Evolutionary conservation across 2,329 filamentous ascomycete species (phyloP), one percentile per base, ranked within the genome.

Genomic region (Aureobasidium musti): DNA sequence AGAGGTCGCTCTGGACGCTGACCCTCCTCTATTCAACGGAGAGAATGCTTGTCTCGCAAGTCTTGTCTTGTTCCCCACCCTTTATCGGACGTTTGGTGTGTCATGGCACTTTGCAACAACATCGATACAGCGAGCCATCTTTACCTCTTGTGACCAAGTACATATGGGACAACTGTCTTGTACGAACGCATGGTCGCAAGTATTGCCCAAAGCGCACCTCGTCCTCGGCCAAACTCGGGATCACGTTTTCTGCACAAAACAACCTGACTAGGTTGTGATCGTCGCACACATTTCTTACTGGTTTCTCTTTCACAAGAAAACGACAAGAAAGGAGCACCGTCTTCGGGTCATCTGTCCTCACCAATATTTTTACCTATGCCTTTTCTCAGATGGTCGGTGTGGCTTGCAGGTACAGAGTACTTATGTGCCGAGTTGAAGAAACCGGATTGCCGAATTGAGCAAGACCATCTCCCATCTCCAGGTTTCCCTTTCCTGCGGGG

Each of bases 31-130:
- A 28, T 41, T 21, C 45, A 63, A 52, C 59, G 45, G 21, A 63
- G 30, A 39, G 41, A 52, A 63, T 52, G 45, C 59, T 63, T 52
- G 59, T 63, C 59, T 63, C 21, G 28, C 37, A 39, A 41, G 59
- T 19, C 45, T 50, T 47, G 30, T 19, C 13, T 39, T 37, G n/a
- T 39, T 30, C 59, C 21, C 59, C 59, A 52, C n/a, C 13, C 59
- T 63, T 52, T 41, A 52, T 63, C 59, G 33, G 45, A 52, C 39
- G 59, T 63, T 63, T 52, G 59, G 39, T 63, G 45, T 52, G 45
- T 50, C 35, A 63, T 28, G 59, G 45, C 59, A 63, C 21, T 49
- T 41, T 41, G 59, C 59, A 45, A 63, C 45, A 7, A 63, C 21
- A 49, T 49, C 57, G 26, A 61, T 19, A 23, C 28, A 28, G 39